These are phyloP conservation scores for Hyphopichia buzzinii DNA, from an alignment of 1,139 yeast genomes.

Conservation along the genomic window DNA sequence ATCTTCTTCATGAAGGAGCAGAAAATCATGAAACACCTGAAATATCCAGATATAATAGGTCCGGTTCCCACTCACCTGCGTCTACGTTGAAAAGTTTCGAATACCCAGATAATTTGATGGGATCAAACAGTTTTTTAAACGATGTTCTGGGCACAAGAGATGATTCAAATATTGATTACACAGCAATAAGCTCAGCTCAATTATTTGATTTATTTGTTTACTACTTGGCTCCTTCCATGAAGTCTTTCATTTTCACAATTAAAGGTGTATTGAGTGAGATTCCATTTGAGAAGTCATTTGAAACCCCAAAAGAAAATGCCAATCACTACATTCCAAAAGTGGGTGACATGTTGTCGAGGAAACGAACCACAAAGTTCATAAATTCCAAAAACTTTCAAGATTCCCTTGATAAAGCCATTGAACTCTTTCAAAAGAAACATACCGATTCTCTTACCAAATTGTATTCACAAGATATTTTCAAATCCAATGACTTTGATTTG, in stretches of 20 bases:
- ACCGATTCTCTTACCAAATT: slow-evolving; percentile 53
- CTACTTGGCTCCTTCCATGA: slow-evolving; percentile 70
- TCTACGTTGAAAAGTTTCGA: slow-evolving; percentile 18
- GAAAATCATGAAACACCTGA: slow-evolving; percentile 1
- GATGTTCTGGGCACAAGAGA: slow-evolving; percentile 14
- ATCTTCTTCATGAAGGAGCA: slow-evolving; percentile 35
- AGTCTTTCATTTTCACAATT: slow-evolving; percentile 63
- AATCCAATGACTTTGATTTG: slow-evolving; percentile 35
- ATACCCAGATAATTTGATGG: slow-evolving; percentile 12
- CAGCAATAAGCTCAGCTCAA: slow-evolving; percentile 44
- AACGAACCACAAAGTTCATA: slow-evolving; percentile 21
- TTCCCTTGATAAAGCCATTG: slow-evolving; percentile 54
- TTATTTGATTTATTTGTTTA: slow-evolving; percentile 65
- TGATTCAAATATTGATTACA: slow-evolving; percentile 14
- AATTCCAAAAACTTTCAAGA: slow-evolving; percentile 41
- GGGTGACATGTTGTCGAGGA: slow-evolving; percentile 8
- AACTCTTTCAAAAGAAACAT: slow-evolving; percentile 57
- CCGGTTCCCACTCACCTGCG: slow-evolving; percentile 8
- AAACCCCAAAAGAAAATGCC: slow-evolving; percentile 2
- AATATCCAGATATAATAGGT: background rate
- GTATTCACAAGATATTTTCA: slow-evolving; percentile 59
- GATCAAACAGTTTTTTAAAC: slow-evolving; percentile 27
- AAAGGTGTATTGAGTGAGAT: slow-evolving; percentile 59
- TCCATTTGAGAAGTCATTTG: slow-evolving; percentile 46
- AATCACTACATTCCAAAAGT: slow-evolving; percentile 11